These are phyloP conservation scores for Fusarium humuli DNA, from an alignment of 2,329 filamentous ascomycete genomes.

Conservation along the genomic window DNA sequence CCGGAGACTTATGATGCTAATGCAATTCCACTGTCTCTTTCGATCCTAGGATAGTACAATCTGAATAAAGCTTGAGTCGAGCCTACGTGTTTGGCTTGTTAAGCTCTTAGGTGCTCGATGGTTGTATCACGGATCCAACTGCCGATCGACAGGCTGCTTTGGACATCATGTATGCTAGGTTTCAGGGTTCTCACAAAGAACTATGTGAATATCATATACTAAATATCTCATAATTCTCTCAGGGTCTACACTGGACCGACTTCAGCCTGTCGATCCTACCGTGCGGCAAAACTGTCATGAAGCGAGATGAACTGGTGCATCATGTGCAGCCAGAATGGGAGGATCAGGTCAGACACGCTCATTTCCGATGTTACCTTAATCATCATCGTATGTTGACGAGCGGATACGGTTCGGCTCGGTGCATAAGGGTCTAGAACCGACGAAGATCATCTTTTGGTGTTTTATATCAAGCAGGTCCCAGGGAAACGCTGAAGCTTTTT, in stretches of 20 bases:
- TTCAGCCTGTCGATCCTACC: accelerated
- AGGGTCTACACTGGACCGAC: accelerated
- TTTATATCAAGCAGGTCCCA: background rate
- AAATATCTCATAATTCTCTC: too few relatives aligned
- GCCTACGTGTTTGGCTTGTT: too few relatives aligned
- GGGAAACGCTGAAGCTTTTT: accelerated
- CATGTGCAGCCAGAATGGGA: background rate
- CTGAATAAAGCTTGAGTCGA: too few relatives aligned
- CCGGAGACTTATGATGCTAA: background rate
- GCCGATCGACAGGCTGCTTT: background rate
- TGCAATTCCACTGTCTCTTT: accelerated
- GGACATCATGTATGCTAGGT: background rate
- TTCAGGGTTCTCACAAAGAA: background rate
- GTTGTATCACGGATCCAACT: too few relatives aligned
- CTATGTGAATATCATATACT: accelerated
- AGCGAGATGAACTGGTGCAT: background rate
- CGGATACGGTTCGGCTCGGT: conserved; percentile 21
- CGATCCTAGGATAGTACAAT: accelerated
- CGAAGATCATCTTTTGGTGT: background rate
- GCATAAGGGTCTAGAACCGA: background rate
- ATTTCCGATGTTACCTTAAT: background rate
- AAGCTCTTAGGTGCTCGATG: too few relatives aligned
- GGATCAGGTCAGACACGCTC: background rate
- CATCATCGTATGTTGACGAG: background rate
- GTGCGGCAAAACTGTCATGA: accelerated